A percentile compares a stretch with the other conserved stretches of the same genome.
phyloP scores from a whole-genome alignment of 73 alveolate genomes.

The Tetrahymena thermophila region DNA sequence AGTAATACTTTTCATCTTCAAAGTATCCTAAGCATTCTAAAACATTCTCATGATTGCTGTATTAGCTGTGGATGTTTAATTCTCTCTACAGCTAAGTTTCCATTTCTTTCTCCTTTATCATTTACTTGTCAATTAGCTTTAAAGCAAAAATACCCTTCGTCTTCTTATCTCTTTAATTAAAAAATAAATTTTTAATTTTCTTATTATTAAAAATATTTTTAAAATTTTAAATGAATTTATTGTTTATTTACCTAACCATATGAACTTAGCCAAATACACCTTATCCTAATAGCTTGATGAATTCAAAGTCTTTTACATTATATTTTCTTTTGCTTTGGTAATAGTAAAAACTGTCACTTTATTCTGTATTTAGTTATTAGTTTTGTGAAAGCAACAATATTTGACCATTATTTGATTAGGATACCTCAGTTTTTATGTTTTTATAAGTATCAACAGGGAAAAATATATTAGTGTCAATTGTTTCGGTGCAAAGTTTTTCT shows the following conservation, averaged over 20 bases:
- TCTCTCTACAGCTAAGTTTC: background rate
- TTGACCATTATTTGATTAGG: background rate
- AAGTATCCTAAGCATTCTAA: conserved; percentile 73
- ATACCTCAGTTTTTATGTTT: background rate
- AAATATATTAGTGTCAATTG: background rate
- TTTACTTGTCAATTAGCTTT: background rate
- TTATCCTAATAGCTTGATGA: background rate
- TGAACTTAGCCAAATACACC: background rate
- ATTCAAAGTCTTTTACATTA: background rate
- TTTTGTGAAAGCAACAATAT: background rate
- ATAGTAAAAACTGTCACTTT: background rate
- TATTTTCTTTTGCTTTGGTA: background rate
- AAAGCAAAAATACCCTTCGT: background rate
- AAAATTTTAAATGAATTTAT: background rate
- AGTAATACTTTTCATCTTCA: conserved; percentile 84
- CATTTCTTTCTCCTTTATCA: background rate
- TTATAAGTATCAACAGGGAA: background rate
- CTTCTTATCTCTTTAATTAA: background rate
- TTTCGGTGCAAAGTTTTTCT: background rate
- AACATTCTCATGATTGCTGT: conserved; percentile 67
- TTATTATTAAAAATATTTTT: background rate
- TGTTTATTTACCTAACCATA: background rate
- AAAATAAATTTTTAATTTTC: background rate
- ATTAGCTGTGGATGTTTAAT: background rate
- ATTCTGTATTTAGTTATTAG: background rate